Conservation (phyloP, 2,329 filamentous ascomycete genomes). For the Pestalotiopsis fici region DNA sequence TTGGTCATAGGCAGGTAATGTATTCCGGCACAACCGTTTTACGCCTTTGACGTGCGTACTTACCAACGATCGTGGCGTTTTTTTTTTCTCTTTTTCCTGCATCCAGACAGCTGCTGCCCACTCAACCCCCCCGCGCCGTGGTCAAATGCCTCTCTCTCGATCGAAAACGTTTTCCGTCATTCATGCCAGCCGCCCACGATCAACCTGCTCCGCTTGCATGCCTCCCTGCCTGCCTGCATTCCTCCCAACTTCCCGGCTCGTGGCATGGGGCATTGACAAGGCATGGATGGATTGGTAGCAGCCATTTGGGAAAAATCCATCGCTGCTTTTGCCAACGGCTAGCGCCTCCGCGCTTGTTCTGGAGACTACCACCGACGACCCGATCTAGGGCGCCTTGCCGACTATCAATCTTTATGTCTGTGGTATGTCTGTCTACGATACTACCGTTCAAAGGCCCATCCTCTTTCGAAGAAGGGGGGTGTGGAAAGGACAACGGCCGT, state of each 20-base stretch:
- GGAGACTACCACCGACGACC: background rate
- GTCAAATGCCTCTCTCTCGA: background rate
- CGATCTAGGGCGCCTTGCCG: background rate
- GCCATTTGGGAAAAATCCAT: slow-evolving; percentile 25
- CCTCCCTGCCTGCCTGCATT: slow-evolving; percentile 7
- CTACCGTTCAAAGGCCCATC: background rate
- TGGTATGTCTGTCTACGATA: background rate
- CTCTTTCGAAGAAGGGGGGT: background rate
- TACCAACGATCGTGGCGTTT: slow-evolving; percentile 1
- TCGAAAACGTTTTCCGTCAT: background rate
- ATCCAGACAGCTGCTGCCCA: background rate
- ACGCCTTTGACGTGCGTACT: background rate
- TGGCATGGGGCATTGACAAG: background rate
- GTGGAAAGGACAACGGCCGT: slow-evolving; percentile 4
- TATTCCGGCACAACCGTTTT: slow-evolving; percentile 22
- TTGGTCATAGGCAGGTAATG: slow-evolving; percentile 14
- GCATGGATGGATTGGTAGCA: no score
- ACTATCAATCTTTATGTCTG: background rate
- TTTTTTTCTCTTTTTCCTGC: background rate
- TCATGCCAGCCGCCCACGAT: background rate
- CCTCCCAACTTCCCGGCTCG: background rate
- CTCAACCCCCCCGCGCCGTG: background rate
- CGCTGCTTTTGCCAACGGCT: slow-evolving; percentile 31
- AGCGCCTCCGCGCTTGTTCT: slow-evolving; percentile 11
- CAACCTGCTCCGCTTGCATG: background rate